Base-by-base conservation (phyloP, 371 early-diverging fungal genomes). In the Apophysomyces trapeziformis region DNA sequence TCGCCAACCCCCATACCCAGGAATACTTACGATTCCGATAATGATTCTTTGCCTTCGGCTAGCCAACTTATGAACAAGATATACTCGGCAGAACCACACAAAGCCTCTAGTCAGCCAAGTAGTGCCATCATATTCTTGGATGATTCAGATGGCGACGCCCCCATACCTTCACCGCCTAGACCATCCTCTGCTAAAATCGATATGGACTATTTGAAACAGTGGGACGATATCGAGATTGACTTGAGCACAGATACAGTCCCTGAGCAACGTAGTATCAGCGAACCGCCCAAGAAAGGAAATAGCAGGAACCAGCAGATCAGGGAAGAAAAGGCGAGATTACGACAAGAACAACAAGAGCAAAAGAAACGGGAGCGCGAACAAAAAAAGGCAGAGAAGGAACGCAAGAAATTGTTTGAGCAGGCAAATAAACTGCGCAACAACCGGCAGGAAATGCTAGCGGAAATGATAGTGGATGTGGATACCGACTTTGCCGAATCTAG, bases 381-480 rank as follows among this genome's bases (percentile, higher is more conserved):
- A 44, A 72, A 68, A 38, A 73, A 77, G 38, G 83, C 76, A 2
- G 85, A 86, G 67, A 87, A 79, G 38, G 64, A 77, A 45, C 77
- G 80, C 7, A 60, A 62, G 8, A 58, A 61, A 26, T 32, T 73
- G 18, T 62, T 77, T 43, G 76, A 80, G 44, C 68, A 79, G 58
- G 84, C 75, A 11, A 85, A 85, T 57, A 66, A 75, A 26, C 35
- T 74, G 13, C 74, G 71, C 38, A 67, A 13, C 1, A 64, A 78
- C 43, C 80, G 88, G 36, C 61, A 67, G 0, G 79, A 86, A 14
- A 71, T 74, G 5, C 58, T 82, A 7, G 66, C 67, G 38, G 89
- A 89, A 60, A 86, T 89, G 82, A 85, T 86, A 39, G 57, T 89
- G 0, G 77, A 80, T 32, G 58, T 89, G 4, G 80, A 85, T 46